phyloP scores from a whole-genome alignment of 1,284 basidiomycete genomes.

The Sporisorium sorghi region DNA sequence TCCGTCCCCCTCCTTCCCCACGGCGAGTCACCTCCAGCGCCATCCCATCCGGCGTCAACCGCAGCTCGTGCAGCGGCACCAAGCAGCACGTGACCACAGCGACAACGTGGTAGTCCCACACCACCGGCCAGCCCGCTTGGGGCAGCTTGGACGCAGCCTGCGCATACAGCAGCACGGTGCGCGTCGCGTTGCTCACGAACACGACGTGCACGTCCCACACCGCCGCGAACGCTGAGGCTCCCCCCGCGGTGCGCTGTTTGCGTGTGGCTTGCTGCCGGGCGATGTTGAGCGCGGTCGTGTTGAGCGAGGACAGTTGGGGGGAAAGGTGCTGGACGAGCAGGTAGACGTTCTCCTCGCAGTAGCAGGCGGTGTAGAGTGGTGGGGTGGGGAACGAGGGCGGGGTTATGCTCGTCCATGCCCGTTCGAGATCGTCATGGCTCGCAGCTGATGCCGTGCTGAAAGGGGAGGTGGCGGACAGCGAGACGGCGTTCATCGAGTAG shows the following conservation, averaged over 20 bases:
- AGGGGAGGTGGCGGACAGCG: neutral
- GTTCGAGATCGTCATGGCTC: neutral
- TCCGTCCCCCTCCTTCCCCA: neutral
- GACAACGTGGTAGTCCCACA: constrained; percentile 64
- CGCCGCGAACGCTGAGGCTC: constrained; percentile 8
- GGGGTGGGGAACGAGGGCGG: constrained; percentile 24
- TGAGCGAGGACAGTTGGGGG: neutral
- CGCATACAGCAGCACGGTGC: constrained; percentile 45
- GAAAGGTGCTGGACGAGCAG: constrained; percentile 24
- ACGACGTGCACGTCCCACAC: constrained; percentile 45
- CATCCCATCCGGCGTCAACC: neutral
- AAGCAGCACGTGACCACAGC: constrained; percentile 31
- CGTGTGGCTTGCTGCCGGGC: neutral
- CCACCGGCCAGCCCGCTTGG: constrained; percentile 32
- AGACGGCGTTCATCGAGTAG: neutral
- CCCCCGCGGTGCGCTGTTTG: neutral
- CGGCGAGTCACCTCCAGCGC: too few relatives aligned
- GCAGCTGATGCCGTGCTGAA: neutral
- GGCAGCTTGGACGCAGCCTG: constrained; percentile 39
- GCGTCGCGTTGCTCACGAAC: constrained; percentile 47
- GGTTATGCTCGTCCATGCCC: constrained; percentile 9
- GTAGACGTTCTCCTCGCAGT: constrained; percentile 62
- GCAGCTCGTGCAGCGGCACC: neutral
- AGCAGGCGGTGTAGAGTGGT: constrained; percentile 38
- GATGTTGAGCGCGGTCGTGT: constrained; percentile 13